Base-by-base conservation (phyloP, 495 filamentous ascomycete species). In the Penicillium atrosanguineum region DNA sequence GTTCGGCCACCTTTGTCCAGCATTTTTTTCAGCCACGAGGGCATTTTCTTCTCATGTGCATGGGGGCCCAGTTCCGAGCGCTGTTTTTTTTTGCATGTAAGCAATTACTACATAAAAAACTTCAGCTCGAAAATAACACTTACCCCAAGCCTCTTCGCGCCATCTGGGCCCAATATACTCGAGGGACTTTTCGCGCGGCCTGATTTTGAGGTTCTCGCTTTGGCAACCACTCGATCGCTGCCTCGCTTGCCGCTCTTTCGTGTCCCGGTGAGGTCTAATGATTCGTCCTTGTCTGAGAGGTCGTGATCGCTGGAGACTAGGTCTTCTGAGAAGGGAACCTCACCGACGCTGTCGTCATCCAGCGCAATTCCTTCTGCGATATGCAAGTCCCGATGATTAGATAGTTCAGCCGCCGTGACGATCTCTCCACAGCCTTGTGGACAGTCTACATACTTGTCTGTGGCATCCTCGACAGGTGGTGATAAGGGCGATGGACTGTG, bases 21-120 rank as follows among this genome's bases (percentile, higher is more conserved):
- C 61, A 88, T 71, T 19, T 78, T 76, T 9, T 80, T 78, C 7
- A 98, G 81, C 85, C 87, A 88, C 9, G 73, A 73, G 1, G 94
- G 94, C 94, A 98, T 98, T 55, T 82, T 80, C 36, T 87, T 84
- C 67, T 98, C 94, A 63, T 90, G 81, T 7, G 91, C 89, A 73
- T 94, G 83, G 12, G 87, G 89, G 0, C 94, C 94, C 34, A 98
- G 78, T 60, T 97, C 89, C 14, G 70, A 52, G 52, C 63, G 64
- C 69, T 69, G 56, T 23, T 53, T 52, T 6, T 49, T 9, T 37
- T 7, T 52, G 9, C n/a, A n/a, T 62, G 46, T 69, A 58, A 77
- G 71, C 47, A 50, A 37, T 20, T 64, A 52, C 60, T 55, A 8
- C n/a, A 8, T 44, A 37, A 15, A 1, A 34, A 4, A 34, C 12